Conservation (phyloP, 805 yeast genomes). For the Metschnikowia noctiluminum region DNA sequence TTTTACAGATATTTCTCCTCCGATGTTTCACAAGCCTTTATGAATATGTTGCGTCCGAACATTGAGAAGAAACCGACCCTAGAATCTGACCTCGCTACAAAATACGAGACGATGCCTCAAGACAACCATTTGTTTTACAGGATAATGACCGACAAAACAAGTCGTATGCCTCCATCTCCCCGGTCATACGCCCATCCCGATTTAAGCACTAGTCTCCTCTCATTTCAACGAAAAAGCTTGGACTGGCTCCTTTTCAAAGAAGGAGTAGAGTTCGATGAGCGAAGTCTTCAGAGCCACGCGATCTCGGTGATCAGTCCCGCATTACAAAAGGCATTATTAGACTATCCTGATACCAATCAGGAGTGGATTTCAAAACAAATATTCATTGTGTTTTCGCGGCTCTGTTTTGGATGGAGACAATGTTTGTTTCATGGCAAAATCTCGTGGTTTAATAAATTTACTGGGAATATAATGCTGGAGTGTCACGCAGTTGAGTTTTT, state of each 20-base stretch:
- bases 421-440: conserved; percentile 9
- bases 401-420: conserved; percentile 54
- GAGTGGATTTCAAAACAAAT: conserved; percentile 22
- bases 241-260: conserved; percentile 57
- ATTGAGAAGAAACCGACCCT: neutral
- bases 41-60: conserved; percentile 1
- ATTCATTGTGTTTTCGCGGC: conserved; percentile 31
- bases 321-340: neutral
- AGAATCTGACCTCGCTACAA: neutral
- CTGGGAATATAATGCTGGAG: conserved; percentile 44
- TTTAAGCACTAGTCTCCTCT: conserved; percentile 40
- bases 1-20: conserved; percentile 19
- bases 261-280: conserved; percentile 35
- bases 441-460: conserved; percentile 50
- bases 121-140: conserved; percentile 47
- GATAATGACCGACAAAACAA: conserved; percentile 45
- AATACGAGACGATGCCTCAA: conserved; percentile 16
- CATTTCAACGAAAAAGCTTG: conserved; percentile 54
- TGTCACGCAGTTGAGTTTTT: conserved; percentile 25
- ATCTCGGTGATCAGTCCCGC: conserved; percentile 19
- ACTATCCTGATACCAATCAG: conserved; percentile 8
- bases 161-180: conserved; percentile 17
- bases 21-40: conserved; percentile 13
- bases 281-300: conserved; percentile 21
- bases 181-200: conserved; percentile 37